Evolutionary conservation across 345 rosid species (phyloP).

Genomic region (Ceriops tagal): DNA sequence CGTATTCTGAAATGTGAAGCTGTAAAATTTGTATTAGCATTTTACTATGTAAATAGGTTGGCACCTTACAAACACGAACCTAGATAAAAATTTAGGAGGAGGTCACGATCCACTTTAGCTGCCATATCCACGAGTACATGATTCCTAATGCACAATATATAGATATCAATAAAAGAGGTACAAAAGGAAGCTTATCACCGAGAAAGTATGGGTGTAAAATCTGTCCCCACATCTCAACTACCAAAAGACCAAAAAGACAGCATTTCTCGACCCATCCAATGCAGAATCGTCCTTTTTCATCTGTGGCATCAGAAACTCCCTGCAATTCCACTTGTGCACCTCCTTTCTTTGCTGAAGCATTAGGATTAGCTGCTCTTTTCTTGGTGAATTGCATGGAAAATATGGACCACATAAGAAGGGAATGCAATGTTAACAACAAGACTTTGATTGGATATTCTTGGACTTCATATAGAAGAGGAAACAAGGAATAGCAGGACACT

Average conservation of each 20-base stretch:
- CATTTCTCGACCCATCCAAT: slow-evolving; percentile 46
- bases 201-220: slow-evolving; percentile 61
- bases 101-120: slow-evolving; percentile 33
- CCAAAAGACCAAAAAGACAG: slow-evolving; percentile 58
- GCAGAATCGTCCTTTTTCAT: slow-evolving; percentile 34
- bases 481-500: slow-evolving; percentile 81
- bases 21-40: no score
- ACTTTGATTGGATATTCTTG: slow-evolving; percentile 90
- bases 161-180: slow-evolving; percentile 77
- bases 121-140: slow-evolving; percentile 87
- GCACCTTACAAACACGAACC: no score
- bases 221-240: slow-evolving; percentile 70
- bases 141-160: slow-evolving; percentile 64
- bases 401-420: slow-evolving; percentile 49
- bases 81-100: slow-evolving; percentile 8
- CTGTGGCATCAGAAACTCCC: slow-evolving; percentile 5
- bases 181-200: slow-evolving; percentile 63
- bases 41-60: no score
- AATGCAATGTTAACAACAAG: slow-evolving; percentile 52
- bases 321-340: slow-evolving; percentile 7
- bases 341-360: slow-evolving; percentile 17
- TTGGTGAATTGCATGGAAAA: slow-evolving; percentile 40
- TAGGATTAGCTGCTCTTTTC: slow-evolving; percentile 7
- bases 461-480: slow-evolving; percentile 73
- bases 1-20: no score